Evolutionary conservation across 192 early-diverging fungal genomes (phyloP).

Genomic region (Podila clonocystis): DNA sequence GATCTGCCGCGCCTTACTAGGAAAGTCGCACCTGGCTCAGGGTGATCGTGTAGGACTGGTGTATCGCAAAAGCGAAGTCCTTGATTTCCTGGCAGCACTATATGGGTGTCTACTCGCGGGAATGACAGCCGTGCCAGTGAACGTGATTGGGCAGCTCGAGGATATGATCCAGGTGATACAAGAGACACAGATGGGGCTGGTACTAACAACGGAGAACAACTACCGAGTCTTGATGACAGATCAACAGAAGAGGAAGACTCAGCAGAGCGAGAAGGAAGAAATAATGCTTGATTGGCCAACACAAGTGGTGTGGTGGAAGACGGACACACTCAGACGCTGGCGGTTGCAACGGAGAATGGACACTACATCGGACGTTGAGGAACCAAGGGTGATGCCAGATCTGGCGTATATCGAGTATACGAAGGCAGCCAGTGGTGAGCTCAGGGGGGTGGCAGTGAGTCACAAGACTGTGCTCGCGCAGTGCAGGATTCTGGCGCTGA

Average conservation of each 20-base stretch:
- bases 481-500: constrained; percentile 49
- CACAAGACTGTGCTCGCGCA: constrained; percentile 79
- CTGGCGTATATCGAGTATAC: constrained; percentile 87
- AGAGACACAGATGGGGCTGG: constrained; percentile 66
- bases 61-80: constrained; percentile 77
- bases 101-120: constrained; percentile 82
- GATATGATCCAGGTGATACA: constrained; percentile 77
- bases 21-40: constrained; percentile 58
- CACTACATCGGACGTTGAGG: too few species aligned
- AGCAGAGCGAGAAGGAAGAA: not conserved
- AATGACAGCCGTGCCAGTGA: constrained; percentile 84
- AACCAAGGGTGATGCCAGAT: constrained; percentile 49
- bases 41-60: constrained; percentile 79
- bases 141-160: constrained; percentile 76
- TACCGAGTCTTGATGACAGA: constrained; percentile 72
- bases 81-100: constrained; percentile 81
- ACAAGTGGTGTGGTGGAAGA: constrained; percentile 80
- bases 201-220: constrained; percentile 81
- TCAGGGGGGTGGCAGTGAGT: constrained; percentile 82
- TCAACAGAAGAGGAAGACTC: constrained; percentile 54
- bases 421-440: constrained; percentile 79
- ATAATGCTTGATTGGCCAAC: constrained; percentile 60
- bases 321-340: constrained; percentile 52
- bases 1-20: constrained; percentile 65
- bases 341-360: too few species aligned